Conservation (phyloP, 768 basidiomycete genomes). For the Termitomyces sp. region DNA sequence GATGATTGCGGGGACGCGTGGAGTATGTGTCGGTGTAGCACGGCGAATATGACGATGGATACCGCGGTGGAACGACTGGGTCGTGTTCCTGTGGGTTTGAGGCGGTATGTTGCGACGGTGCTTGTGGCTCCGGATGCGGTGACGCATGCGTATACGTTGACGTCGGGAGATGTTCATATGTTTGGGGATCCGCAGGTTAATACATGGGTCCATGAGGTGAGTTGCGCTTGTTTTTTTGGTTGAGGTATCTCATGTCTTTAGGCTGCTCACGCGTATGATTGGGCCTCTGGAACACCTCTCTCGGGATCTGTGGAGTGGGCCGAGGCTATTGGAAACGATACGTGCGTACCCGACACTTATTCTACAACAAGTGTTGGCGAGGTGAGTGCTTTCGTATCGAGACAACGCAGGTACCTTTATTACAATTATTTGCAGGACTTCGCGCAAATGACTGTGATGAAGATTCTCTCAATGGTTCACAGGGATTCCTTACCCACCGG, state of each 20-base stretch:
- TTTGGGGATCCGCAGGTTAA: slow-evolving; percentile 23
- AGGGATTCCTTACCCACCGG: slow-evolving; percentile 19
- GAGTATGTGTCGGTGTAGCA: slow-evolving; percentile 25
- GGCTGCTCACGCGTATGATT: slow-evolving; percentile 30
- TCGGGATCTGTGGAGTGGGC: slow-evolving; percentile 20
- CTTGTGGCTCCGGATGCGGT: slow-evolving; percentile 16
- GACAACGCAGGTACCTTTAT: neutral
- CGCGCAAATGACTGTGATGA: slow-evolving; percentile 26
- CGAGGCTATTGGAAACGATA: slow-evolving; percentile 19
- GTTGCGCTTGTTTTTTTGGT: neutral
- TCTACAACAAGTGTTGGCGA: slow-evolving; percentile 22
- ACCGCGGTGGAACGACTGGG: slow-evolving; percentile 22
- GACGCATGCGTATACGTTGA: slow-evolving; percentile 26
- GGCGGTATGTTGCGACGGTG: slow-evolving; percentile 23
- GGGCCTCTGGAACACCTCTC: slow-evolving; percentile 14
- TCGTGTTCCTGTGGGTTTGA: slow-evolving; percentile 27
- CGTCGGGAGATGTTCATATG: slow-evolving; percentile 27
- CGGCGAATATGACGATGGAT: slow-evolving; percentile 24
- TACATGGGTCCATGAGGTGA: slow-evolving; percentile 30
- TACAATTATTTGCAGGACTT: slow-evolving; percentile 21
- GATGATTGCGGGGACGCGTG: slow-evolving; percentile 24
- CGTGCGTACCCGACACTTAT: slow-evolving; percentile 28
- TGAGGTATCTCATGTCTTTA: neutral
- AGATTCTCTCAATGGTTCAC: slow-evolving; percentile 21
- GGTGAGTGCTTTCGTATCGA: slow-evolving; percentile 14